These are phyloP conservation scores for Pichia cabralensis DNA, from an alignment of 805 yeast species.

Conservation along the genomic window DNA sequence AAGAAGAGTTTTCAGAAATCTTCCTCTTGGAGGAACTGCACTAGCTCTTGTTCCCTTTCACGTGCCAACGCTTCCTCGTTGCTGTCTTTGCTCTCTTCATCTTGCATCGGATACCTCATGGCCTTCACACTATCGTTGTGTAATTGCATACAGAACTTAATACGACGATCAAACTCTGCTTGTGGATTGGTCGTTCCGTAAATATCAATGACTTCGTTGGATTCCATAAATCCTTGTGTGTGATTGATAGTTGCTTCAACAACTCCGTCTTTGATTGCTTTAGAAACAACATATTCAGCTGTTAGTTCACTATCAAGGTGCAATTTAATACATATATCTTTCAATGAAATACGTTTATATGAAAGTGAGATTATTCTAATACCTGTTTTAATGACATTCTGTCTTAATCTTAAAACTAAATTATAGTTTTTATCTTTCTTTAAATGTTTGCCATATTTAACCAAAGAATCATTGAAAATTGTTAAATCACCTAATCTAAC, in stretches of 20 bases:
- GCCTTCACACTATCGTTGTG: conserved; percentile 91
- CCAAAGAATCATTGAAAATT: conserved; percentile 62
- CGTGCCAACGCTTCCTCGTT: conserved; percentile 49
- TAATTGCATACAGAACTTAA: conserved; percentile 78
- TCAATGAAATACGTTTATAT: conserved; percentile 81
- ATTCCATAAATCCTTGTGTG: conserved; percentile 83
- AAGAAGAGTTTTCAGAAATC: too few relatives aligned
- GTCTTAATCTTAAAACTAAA: conserved; percentile 80
- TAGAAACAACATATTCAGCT: conserved; percentile 94
- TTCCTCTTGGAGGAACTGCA: conserved; percentile 37
- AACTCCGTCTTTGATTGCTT: conserved; percentile 95
- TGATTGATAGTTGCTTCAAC: conserved; percentile 92
- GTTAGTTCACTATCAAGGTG: conserved; percentile 90
- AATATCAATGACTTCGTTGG: conserved; percentile 75
- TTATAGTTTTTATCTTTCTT: conserved; percentile 74
- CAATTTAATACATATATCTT: conserved; percentile 87
- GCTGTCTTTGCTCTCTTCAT: conserved; percentile 39
- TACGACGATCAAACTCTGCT: conserved; percentile 82
- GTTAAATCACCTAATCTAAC: conserved; percentile 87
- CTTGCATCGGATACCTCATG: conserved; percentile 78
- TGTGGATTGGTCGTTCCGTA: conserved; percentile 87
- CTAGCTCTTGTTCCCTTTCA: conserved; percentile 39
- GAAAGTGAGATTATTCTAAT: conserved; percentile 86
- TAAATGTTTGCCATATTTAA: conserved; percentile 50
- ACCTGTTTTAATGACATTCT: conserved; percentile 96